Percentiles rank a stretch among this genome's conserved stretches.
Conservation (phyloP, 768 basidiomycete species). For the Pleurotus pulmonarius region DNA sequence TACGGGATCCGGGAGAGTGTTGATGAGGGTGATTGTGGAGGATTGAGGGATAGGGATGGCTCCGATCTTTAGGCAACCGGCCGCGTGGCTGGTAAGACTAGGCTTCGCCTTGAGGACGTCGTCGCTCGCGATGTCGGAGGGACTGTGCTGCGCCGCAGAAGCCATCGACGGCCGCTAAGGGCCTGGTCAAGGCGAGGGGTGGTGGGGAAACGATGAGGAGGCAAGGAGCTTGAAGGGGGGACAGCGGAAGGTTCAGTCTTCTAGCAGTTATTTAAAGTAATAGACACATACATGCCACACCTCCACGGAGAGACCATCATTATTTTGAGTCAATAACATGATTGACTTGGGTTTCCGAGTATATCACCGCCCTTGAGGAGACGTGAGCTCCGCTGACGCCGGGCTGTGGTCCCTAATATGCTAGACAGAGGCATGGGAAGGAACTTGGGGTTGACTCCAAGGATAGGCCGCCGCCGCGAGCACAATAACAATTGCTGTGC, state of each 20-base stretch:
- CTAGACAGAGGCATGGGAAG: no score
- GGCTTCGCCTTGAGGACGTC: background rate
- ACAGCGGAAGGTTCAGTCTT: background rate
- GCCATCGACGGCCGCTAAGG: background rate
- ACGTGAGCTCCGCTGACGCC: no score
- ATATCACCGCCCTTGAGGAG: background rate
- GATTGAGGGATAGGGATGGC: background rate
- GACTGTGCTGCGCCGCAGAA: background rate
- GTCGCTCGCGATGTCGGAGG: background rate
- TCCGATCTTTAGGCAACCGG: background rate
- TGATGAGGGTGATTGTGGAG: constrained; percentile 1
- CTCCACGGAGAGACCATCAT: constrained; percentile 1
- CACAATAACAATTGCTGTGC: no score
- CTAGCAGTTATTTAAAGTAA: background rate
- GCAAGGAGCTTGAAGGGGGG: background rate
- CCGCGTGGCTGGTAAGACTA: background rate
- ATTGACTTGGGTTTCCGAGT: no score
- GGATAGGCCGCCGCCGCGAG: no score
- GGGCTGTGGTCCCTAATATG: no score
- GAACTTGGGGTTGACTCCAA: no score
- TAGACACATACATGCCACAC: background rate
- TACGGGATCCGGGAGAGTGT: background rate
- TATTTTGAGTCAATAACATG: background rate
- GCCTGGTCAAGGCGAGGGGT: background rate
- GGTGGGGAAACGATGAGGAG: background rate